phyloP scores from a whole-genome alignment of 805 yeast genomes.

The Saccharomyces mikatae region DNA sequence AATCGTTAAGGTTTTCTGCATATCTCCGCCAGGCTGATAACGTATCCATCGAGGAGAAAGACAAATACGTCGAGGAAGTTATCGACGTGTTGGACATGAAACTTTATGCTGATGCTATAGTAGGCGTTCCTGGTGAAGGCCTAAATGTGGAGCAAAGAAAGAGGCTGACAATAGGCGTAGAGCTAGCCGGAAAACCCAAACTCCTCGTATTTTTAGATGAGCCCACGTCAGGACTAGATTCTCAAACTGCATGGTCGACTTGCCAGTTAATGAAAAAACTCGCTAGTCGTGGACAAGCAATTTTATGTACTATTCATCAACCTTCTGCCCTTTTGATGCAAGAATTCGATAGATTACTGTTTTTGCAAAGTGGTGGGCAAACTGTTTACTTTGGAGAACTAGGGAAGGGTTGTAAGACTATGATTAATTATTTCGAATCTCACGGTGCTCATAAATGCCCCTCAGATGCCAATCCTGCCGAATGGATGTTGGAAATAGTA shows the following conservation, averaged over 20 bases:
- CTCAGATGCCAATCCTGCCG: conserved; percentile 61
- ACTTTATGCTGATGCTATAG: conserved; percentile 59
- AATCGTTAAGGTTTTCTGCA: conserved; percentile 53
- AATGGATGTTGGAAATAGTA: conserved; percentile 78
- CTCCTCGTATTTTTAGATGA: conserved; percentile 51
- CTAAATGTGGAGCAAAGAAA: conserved; percentile 53
- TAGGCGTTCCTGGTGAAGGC: conserved; percentile 61
- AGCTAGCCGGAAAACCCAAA: conserved; percentile 53
- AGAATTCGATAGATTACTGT: conserved; percentile 52
- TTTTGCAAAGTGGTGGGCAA: conserved; percentile 58
- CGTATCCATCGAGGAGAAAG: conserved; percentile 44
- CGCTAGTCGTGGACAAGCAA: conserved; percentile 57
- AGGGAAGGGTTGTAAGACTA: conserved; percentile 43
- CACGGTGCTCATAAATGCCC: conserved; percentile 59
- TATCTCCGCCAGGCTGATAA: conserved; percentile 46
- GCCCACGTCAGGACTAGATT: conserved; percentile 61
- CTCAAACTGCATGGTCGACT: conserved; percentile 53
- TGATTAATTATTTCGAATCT: conserved; percentile 52
- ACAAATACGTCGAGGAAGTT: conserved; percentile 52
- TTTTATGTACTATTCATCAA: conserved; percentile 64
- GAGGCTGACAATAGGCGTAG: conserved; percentile 55
- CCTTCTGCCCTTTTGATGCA: conserved; percentile 57
- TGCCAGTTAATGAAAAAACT: conserved; percentile 49
- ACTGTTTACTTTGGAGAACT: conserved; percentile 66
- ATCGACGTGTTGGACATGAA: conserved; percentile 55